Evolutionary conservation across 108 stramenopile species (phyloP), one percentile per base, ranked within the genome.

Genomic region (Bacterosira constricta): DNA sequence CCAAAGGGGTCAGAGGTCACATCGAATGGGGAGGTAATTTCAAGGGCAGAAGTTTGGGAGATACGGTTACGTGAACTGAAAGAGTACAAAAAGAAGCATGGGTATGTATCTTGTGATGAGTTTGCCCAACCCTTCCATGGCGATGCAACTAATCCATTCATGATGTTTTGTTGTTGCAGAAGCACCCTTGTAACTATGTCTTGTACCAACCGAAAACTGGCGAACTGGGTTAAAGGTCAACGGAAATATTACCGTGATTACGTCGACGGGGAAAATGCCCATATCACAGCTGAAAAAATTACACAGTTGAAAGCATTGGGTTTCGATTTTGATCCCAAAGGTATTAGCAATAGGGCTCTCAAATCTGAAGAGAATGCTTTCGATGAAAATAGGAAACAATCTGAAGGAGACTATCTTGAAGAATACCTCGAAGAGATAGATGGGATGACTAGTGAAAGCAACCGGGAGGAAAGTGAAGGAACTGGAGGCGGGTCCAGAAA

Each of bases 71-170:
- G 12, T 5, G 31, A 63, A 30, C 26, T 63, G 62, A 63, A 63
- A n/a, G 30, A 30, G 44, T 63, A 20, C 46, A 63, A 63, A 30
- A 47, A 6, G 12, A 17, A 34, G 18, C 29, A 63, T 63, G 62
- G 62, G 47, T 49, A 11, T 20, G 47, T 0, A 49, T 49, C 47
- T 49, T 7, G 47, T 1, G 17, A 25, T 1, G 21, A 25, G 47
- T 3, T 23, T 21, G 23, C n/a, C n/a, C n/a, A n/a, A 6, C 23
- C 23, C n/a, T 17, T 49, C 11, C 21, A 10, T 11, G 23, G 23
- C 25, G 8, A 49, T 49, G 47, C 23, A 25, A 49, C 21, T 25
- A 8, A 49, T 8, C 47, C 21, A 7, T 25, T 25, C 47, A 21
- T n/a, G n/a, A n/a, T n/a, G n/a, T n/a, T 7, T 8, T 13, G 23